Evolutionary conservation across 306 rosid species (phyloP).

Genomic region (Mimosa bimucronata): DNA sequence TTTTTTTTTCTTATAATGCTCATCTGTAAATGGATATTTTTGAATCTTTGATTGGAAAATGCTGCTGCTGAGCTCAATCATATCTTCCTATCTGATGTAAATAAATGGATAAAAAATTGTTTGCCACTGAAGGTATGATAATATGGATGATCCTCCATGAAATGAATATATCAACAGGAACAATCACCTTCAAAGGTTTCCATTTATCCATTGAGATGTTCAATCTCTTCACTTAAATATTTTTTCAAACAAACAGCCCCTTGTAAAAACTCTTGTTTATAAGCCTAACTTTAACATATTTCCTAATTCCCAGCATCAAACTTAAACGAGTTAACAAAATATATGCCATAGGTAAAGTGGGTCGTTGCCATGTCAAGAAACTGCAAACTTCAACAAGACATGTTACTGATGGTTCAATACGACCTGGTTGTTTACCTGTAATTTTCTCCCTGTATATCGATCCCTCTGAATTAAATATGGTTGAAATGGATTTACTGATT

Average conservation of each 20-base stretch:
- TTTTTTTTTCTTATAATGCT: not conserved
- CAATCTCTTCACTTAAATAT: not conserved
- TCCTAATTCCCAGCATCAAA: constrained; percentile 8
- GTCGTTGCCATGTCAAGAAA: constrained; percentile 7
- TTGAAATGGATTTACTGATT: not conserved
- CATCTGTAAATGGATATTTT: not conserved
- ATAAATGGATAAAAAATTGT: not conserved
- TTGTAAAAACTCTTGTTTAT: not conserved
- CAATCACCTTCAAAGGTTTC: not conserved
- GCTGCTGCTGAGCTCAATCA: not conserved
- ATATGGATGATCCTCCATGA: not conserved
- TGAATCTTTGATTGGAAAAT: not conserved
- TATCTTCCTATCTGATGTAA: not conserved
- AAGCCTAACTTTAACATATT: not conserved
- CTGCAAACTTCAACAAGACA: not conserved
- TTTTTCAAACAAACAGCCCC: not conserved
- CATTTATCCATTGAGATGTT: constrained; percentile 6
- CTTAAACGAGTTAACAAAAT: not conserved
- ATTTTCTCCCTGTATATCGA: not conserved
- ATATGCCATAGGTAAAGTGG: not conserved
- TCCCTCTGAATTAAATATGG: not conserved
- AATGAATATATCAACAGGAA: not conserved
- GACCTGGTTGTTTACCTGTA: not conserved
- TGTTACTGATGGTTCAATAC: not conserved
- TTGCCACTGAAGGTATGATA: not conserved